Evolutionary conservation across 1,284 basidiomycete species (phyloP).

Genomic region (Termitomyces sp.): DNA sequence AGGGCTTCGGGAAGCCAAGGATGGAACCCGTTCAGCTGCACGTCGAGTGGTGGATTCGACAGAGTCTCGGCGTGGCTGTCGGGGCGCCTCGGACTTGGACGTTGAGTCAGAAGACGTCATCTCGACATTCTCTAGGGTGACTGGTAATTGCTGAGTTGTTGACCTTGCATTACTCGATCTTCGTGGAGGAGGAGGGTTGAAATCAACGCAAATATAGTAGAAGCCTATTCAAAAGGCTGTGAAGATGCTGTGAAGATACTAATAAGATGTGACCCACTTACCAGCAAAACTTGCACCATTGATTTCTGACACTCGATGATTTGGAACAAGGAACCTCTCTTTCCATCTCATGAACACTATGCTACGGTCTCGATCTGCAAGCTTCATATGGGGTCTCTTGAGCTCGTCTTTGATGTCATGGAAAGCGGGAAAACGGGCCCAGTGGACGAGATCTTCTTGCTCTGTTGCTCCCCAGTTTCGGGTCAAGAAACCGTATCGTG

Average conservation of each 20-base stretch:
- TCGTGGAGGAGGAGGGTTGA: slow-evolving; percentile 51
- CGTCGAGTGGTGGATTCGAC: slow-evolving; percentile 34
- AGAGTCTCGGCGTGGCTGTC: slow-evolving; percentile 39
- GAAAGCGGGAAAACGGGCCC: slow-evolving; percentile 90
- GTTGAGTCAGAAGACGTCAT: slow-evolving; percentile 23
- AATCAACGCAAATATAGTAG: slow-evolving; percentile 83
- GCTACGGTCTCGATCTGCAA: slow-evolving; percentile 68
- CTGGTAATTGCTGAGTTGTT: slow-evolving; percentile 28
- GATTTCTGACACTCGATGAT: slow-evolving; percentile 91
- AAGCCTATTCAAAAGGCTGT: slow-evolving; percentile 50
- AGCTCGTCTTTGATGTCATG: slow-evolving; percentile 71
- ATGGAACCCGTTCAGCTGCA: slow-evolving; percentile 31
- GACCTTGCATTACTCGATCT: slow-evolving; percentile 23
- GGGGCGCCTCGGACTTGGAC: slow-evolving; percentile 32
- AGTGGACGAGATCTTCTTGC: slow-evolving; percentile 85
- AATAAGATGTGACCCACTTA: slow-evolving; percentile 32
- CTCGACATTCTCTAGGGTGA: slow-evolving; percentile 28
- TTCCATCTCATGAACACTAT: slow-evolving; percentile 96
- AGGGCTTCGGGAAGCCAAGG: slow-evolving; percentile 35
- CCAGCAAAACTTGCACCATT: slow-evolving; percentile 94
- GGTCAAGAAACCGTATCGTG: slow-evolving; percentile 82
- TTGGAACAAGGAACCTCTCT: slow-evolving; percentile 91
- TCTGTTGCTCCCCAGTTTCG: slow-evolving; percentile 83
- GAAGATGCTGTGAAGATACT: slow-evolving; percentile 15
- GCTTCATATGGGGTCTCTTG: slow-evolving; percentile 68